These are phyloP conservation scores for Spirogloea muscicola DNA, from an alignment of 139 green algal genomes.

Conservation along the genomic window DNA sequence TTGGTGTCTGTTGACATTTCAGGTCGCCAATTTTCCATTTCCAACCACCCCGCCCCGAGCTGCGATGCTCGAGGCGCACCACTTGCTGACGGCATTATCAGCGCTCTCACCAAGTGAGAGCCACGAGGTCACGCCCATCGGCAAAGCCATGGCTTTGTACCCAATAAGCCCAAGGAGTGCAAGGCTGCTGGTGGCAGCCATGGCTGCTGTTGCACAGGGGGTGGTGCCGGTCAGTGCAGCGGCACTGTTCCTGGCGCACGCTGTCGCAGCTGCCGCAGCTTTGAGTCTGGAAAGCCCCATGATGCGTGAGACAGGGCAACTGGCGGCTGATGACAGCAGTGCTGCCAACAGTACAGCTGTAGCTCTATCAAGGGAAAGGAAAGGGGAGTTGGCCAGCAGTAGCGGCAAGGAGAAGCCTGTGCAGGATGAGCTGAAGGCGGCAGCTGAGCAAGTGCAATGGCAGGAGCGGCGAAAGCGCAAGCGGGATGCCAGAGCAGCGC, in stretches of 20 bases:
- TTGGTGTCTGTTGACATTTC: background rate
- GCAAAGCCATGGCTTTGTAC: slow-evolving; percentile 72
- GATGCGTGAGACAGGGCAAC: slow-evolving; percentile 48
- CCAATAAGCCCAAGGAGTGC: slow-evolving; percentile 83
- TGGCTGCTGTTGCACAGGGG: background rate
- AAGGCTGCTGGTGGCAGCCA: slow-evolving; percentile 78
- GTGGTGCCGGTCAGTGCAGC: background rate
- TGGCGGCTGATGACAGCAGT: background rate
- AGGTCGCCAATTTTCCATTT: slow-evolving; percentile 87
- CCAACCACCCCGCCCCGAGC: slow-evolving; percentile 69
- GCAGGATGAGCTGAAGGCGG: background rate
- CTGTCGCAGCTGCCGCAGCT: slow-evolving; percentile 74
- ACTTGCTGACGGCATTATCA: slow-evolving; percentile 26
- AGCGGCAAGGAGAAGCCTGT: background rate
- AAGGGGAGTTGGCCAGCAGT: background rate
- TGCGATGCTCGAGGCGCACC: slow-evolving; percentile 13
- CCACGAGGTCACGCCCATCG: slow-evolving; percentile 24
- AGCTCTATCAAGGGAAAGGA: background rate
- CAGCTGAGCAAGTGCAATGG: background rate
- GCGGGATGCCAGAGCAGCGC: slow-evolving; percentile 52
- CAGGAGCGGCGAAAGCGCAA: background rate
- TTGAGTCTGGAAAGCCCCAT: slow-evolving; percentile 82
- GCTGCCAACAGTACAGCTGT: slow-evolving; percentile 12
- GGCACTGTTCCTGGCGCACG: slow-evolving; percentile 59
- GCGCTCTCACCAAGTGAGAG: slow-evolving; percentile 9